Evolutionary conservation across 805 yeast genomes (phyloP), one percentile per base, ranked within the genome.

Genomic region (Hanseniaspora clermontiae): DNA sequence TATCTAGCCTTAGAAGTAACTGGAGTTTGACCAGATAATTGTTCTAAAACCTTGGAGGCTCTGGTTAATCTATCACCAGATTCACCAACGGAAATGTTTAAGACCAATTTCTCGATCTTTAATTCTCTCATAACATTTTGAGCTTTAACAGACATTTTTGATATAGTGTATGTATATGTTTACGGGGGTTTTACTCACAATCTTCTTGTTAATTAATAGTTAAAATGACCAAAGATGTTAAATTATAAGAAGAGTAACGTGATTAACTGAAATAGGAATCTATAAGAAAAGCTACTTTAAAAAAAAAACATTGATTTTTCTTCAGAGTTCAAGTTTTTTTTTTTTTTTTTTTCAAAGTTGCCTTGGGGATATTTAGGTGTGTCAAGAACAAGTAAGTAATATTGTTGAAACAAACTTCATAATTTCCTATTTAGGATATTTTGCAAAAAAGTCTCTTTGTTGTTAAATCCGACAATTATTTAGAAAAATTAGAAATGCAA

Each of bases 21-120:
- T 76, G 98, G 98, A 72, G 98, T 93, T 82, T 93, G 98, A 90
- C 98, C 98, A 69, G 97, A 91, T 72, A 93, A 86, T 82, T 93
- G 98, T 82, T 93, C 98, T 74, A 93, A 83, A 72, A 93, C 98
- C 84, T 93, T 93, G 74, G 98, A 93, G 70, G 98, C 98, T 87
- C 98, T 91, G 82, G 98, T 93, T 77, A 93, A 88, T 85, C 97
- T 87, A 79, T 93, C 98, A 83, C 98, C 98, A 78, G 97, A 90
- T 81, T 93, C 98, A 82, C 98, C 98, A 77, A 93, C 98, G 79
- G 95, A 90, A 80, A 93, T 93, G 93, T 93, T 93, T 78, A 93
- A 87, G 78, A 93, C 97, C 78, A 93, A 85, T 81, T 93, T 93
- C 81, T 93, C 97, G 81, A 93, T 91, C 82, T 85, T 90, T 79